Conservation (phyloP, 1,139 yeast species). For the Lodderomyces theae region DNA sequence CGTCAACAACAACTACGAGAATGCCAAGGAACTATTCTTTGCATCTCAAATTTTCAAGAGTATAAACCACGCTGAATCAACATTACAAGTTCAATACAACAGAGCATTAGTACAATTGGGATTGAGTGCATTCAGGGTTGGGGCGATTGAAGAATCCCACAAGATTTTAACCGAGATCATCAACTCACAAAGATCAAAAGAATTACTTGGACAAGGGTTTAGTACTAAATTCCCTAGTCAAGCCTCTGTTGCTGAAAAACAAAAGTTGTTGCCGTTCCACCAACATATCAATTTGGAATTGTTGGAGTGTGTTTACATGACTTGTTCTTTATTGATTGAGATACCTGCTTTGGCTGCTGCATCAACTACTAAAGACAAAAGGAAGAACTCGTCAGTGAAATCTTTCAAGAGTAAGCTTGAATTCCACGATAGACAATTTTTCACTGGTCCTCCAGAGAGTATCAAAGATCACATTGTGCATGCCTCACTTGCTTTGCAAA, state of each 20-base stretch:
- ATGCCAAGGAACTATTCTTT: conserved; percentile 86
- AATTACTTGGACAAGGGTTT: conserved; percentile 90
- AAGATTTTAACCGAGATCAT: conserved; percentile 87
- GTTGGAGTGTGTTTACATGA: conserved; percentile 90
- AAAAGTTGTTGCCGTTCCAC: conserved; percentile 92
- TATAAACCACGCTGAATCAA: conserved; percentile 76
- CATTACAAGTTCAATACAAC: conserved; percentile 88
- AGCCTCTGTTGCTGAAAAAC: conserved; percentile 63
- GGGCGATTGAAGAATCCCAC: conserved; percentile 83
- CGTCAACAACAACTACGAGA: conserved; percentile 74
- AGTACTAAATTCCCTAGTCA: conserved; percentile 63
- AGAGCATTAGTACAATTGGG: conserved; percentile 96
- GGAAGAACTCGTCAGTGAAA: conserved; percentile 62
- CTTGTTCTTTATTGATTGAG: conserved; percentile 86
- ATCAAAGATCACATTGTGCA: conserved; percentile 91
- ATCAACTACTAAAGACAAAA: conserved; percentile 45
- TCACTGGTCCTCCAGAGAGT: conserved; percentile 98
- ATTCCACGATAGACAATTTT: conserved; percentile 89
- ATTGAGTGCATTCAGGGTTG: conserved; percentile 89
- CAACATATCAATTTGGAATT: conserved; percentile 96
- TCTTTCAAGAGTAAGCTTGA: conserved; percentile 92
- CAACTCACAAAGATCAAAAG: conserved; percentile 83
- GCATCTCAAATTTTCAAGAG: conserved; percentile 75
- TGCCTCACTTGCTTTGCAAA: conserved; percentile 86
- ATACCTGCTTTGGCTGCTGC: conserved; percentile 73